Conservation (phyloP, 1,284 basidiomycete species). For the Trichosporon sp. region DNA sequence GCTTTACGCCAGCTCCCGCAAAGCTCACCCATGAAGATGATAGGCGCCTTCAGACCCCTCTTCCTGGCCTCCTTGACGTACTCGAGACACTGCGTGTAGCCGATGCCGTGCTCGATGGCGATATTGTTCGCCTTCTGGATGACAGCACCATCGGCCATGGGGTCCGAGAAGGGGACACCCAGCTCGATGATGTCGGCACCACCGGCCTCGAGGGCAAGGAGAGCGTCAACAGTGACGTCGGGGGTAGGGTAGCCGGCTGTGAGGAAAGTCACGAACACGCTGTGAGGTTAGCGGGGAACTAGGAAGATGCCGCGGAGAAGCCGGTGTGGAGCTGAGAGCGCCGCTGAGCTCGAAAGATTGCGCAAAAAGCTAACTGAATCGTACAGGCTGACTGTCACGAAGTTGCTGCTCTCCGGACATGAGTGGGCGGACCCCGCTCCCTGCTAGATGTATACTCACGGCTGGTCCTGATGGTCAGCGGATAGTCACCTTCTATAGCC, state of each 20-base stretch:
- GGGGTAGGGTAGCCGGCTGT: conserved; percentile 84
- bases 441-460: conserved; percentile 36
- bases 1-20: not conserved
- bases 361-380: not conserved
- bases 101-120: conserved; percentile 75
- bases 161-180: conserved; percentile 95
- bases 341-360: not conserved
- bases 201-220: conserved; percentile 88
- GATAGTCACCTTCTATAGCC: not conserved
- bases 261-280: conserved; percentile 83
- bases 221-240: conserved; percentile 78
- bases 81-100: conserved; percentile 73
- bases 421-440: not conserved
- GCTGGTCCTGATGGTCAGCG: conserved; percentile 41
- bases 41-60: conserved; percentile 79
- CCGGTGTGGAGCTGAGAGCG: not conserved
- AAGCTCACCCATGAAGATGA: conserved; percentile 85
- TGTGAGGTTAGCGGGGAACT: conserved; percentile 44
- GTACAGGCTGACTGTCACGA: no score
- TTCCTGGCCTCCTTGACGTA: conserved; percentile 77
- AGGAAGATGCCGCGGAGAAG: not conserved
- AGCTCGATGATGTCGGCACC: conserved; percentile 96
- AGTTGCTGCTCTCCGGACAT: not conserved
- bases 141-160: conserved; percentile 87
- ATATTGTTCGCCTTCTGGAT: conserved; percentile 95